Conservation (phyloP, 2,329 filamentous ascomycete genomes). For the Fusarium circinatum region DNA sequence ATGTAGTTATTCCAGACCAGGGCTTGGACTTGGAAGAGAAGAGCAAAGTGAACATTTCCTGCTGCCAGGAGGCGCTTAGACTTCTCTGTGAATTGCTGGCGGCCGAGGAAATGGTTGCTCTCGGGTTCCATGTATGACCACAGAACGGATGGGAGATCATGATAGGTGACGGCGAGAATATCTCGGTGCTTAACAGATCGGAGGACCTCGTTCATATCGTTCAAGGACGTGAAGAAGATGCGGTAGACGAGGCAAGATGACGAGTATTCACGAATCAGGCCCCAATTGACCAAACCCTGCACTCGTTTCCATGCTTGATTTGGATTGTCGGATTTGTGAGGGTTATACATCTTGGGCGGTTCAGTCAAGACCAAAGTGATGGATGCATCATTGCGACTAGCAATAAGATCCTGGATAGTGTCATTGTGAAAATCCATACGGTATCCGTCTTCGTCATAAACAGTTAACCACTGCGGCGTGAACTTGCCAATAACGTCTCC, state of each 20-base stretch:
- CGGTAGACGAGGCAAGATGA: slow-evolving; percentile 59
- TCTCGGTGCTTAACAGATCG: slow-evolving; percentile 39
- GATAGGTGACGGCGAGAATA: slow-evolving; percentile 37
- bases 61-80: slow-evolving; percentile 40
- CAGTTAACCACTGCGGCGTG: slow-evolving; percentile 27
- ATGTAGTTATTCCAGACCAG: slow-evolving; percentile 72
- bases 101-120: slow-evolving; percentile 9
- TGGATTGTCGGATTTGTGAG: not conserved
- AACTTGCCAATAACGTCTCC: slow-evolving; percentile 9
- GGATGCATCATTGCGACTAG: slow-evolving; percentile 48
- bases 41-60: slow-evolving; percentile 54
- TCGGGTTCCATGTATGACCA: slow-evolving; percentile 36
- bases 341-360: slow-evolving; percentile 60
- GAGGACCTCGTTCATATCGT: slow-evolving; percentile 11
- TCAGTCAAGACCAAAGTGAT: slow-evolving; percentile 63
- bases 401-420: slow-evolving; percentile 59
- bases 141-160: slow-evolving; percentile 33
- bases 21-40: slow-evolving; percentile 71
- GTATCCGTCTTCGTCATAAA: not conserved
- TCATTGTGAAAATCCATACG: slow-evolving; percentile 61
- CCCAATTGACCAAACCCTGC: slow-evolving; percentile 40
- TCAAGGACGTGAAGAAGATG: slow-evolving; percentile 31
- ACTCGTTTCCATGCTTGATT: slow-evolving; percentile 44
- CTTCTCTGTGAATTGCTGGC: slow-evolving; percentile 38
- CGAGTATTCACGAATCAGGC: slow-evolving; percentile 1